phyloP scores from a whole-genome alignment of 2,329 filamentous ascomycete genomes.

The Periconia sp. region DNA sequence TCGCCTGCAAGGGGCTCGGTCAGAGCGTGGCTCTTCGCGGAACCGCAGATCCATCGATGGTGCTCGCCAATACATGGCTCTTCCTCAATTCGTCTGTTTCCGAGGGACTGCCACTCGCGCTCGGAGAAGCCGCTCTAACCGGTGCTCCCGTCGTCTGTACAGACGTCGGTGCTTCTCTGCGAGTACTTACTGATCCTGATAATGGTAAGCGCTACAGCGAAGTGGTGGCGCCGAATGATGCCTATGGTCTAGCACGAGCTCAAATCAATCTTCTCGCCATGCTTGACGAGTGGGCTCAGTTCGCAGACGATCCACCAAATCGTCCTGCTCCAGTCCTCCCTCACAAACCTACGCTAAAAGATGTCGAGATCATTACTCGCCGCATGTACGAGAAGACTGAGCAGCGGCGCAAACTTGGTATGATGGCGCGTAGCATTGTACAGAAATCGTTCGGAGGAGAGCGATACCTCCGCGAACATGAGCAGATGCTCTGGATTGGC shows the following conservation, averaged over 20 bases:
- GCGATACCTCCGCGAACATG: constrained; percentile 66
- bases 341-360: constrained; percentile 55
- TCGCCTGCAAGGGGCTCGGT: constrained; percentile 61
- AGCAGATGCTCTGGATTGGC: constrained; percentile 56
- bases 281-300: constrained; percentile 66
- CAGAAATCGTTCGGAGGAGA: constrained; percentile 66
- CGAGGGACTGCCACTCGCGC: constrained; percentile 62
- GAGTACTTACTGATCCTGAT: constrained; percentile 62
- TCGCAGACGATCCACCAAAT: constrained; percentile 58
- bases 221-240: constrained; percentile 69
- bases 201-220: constrained; percentile 60
- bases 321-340: constrained; percentile 51
- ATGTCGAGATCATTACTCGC: constrained; percentile 60
- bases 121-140: constrained; percentile 64
- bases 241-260: constrained; percentile 64
- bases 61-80: constrained; percentile 50
- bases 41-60: constrained; percentile 59
- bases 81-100: constrained; percentile 63
- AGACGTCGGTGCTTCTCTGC: constrained; percentile 62
- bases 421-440: constrained; percentile 64
- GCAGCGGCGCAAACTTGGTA: constrained; percentile 62
- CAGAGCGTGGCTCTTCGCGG: constrained; percentile 60
- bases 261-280: constrained; percentile 68
- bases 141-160: constrained; percentile 64
- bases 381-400: constrained; percentile 67